Percentiles rank a stretch among this genome's conserved stretches.
Evolutionary conservation across 2,329 filamentous ascomycete species (phyloP).

Genomic region (Daldinia eschscholtzii): DNA sequence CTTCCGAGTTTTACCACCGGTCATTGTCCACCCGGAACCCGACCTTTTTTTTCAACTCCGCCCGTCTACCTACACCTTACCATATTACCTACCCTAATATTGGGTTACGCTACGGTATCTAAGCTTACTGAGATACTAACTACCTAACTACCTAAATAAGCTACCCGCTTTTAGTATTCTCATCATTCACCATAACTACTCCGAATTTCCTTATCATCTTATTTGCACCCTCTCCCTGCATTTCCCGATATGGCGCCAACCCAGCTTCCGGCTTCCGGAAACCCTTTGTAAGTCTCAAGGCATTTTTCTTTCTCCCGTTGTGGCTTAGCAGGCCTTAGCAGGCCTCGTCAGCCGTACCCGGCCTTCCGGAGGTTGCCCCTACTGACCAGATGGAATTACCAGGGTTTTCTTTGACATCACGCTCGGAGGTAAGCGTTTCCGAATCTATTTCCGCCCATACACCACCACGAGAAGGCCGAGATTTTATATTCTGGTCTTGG

Average conservation of each 20-base stretch:
- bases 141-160: not conserved
- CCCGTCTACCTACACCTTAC: not conserved
- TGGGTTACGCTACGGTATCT: not conserved
- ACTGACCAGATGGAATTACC: conserved; percentile 22
- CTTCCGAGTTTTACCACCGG: conserved; percentile 23
- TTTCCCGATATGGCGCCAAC: conserved; percentile 54
- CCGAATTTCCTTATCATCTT: conserved; percentile 13
- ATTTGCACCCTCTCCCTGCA: conserved; percentile 11
- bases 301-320: conserved; percentile 37
- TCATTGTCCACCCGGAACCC: conserved; percentile 27
- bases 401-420: conserved; percentile 83
- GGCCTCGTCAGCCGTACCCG: conserved; percentile 22
- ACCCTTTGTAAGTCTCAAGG: conserved; percentile 56
- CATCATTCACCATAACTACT: conserved; percentile 5
- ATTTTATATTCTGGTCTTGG: not conserved
- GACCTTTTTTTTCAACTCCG: conserved; percentile 17
- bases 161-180: conserved; percentile 21
- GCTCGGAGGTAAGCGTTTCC: conserved; percentile 73
- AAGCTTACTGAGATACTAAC: conserved; percentile 5
- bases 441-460: conserved; percentile 11
- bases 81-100: not conserved
- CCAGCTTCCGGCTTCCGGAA: conserved; percentile 58
- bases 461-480: not conserved
- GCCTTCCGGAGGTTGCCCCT: conserved; percentile 28
- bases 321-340: conserved; percentile 32